Evolutionary conservation across 257 asterid genomes (phyloP), one percentile per base, ranked within the genome.

Genomic region (Buddleja alternifolia): DNA sequence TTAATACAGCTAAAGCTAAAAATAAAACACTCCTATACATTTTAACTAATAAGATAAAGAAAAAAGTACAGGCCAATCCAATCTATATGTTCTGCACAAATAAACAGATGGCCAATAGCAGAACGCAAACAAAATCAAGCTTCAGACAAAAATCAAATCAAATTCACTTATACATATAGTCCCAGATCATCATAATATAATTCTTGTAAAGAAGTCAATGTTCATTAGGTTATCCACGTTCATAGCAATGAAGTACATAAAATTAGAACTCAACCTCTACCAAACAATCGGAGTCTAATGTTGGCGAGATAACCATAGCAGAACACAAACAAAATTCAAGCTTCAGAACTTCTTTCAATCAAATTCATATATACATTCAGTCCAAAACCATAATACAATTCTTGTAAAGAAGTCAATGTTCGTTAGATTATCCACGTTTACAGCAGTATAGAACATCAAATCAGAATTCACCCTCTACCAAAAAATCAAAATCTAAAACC

Each of bases 31-130:
- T 29, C 34, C 34, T 23, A 63, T 8, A 58, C 36, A 46, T 41
- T 29, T 5, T 20, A 40, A 67, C 39, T 45, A 42, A 51, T n/a
- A 73, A 15, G 36, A 37, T 46, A 24, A 52, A 67, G 11, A 65
- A 24, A 19, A 53, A 23, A 7, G 24, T 8, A 50, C 37, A 63
- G 15, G 29, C 23, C 17, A 61, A 47, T 40, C 15, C 14, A 34
- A 50, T 41, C 12, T 21, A 55, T 48, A 55, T 23, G 21, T 41
- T 66, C 56, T 14, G 17, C 40, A 44, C 14, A 51, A 24, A 65
- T 20, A 59, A 14, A 61, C 45, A 45, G 39, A 40, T 24, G 12
- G 36, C 54, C 10, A 17, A 10, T 10, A 9, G 29, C 46, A 23
- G 20, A 23, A 20, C 10, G 10, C 42, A 60, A 15, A 68, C 8